phyloP scores from a whole-genome alignment of 2,329 filamentous ascomycete species.

The Escovopsis sp. region DNA sequence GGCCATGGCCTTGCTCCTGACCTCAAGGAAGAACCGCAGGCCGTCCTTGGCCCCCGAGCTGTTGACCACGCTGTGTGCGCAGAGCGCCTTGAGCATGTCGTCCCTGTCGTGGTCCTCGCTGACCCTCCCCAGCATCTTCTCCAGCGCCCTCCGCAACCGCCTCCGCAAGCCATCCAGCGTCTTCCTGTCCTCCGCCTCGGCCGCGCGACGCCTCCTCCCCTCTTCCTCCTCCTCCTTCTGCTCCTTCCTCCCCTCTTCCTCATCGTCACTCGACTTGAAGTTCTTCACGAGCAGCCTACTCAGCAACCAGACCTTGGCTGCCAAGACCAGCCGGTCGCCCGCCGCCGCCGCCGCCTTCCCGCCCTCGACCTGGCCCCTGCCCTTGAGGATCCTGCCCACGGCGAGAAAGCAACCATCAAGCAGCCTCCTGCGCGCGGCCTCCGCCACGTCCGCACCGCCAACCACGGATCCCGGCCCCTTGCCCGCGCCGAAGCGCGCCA shows the following conservation, averaged over 20 bases:
- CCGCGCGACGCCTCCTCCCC: constrained; percentile 18
- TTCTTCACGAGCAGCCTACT: constrained; percentile 62
- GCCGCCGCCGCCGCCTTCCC: constrained; percentile 23
- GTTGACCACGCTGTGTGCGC: constrained; percentile 68
- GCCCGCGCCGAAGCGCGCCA: constrained; percentile 29
- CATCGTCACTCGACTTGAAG: constrained; percentile 34
- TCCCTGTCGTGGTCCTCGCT: constrained; percentile 34
- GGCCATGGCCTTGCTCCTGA: constrained; percentile 55
- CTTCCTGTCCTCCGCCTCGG: constrained; percentile 46
- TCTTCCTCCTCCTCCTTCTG: constrained; percentile 19
- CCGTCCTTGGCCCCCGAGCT: constrained; percentile 70
- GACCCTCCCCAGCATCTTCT: constrained; percentile 52
- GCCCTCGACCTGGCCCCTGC: constrained; percentile 14
- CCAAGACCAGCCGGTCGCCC: constrained; percentile 39
- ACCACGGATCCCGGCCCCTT: constrained; percentile 7
- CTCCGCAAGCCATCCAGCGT: constrained; percentile 47
- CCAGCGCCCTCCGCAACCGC: constrained; percentile 51
- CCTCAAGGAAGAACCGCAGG: constrained; percentile 60
- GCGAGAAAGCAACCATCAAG: constrained; percentile 37
- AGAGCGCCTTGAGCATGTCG: constrained; percentile 57
- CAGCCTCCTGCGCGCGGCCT: constrained; percentile 32
- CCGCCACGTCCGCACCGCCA: constrained; percentile 13
- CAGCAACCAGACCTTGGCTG: constrained; percentile 61
- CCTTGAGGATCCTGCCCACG: constrained; percentile 33
- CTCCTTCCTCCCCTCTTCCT: constrained; percentile 25